Percentiles rank a stretch among this genome's conserved stretches.
Conservation (phyloP, 2,329 filamentous ascomycete species). For the Periconia digitata region DNA sequence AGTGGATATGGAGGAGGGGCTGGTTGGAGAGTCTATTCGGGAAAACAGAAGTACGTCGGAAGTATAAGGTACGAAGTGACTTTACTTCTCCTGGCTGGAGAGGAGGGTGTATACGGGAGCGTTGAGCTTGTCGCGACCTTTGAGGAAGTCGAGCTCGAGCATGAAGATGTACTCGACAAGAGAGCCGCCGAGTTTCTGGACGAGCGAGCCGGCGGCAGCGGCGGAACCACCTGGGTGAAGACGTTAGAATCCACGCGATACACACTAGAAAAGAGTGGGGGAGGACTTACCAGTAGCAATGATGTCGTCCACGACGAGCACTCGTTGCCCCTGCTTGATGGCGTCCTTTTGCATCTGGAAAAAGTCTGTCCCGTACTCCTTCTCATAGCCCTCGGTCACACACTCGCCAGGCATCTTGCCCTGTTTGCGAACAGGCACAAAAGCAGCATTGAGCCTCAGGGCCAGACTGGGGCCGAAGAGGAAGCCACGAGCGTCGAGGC, state of each 20-base stretch:
- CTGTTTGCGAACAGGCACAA: slow-evolving; percentile 91
- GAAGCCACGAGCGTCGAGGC: slow-evolving; percentile 91
- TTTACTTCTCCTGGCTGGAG: slow-evolving; percentile 57
- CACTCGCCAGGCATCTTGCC: slow-evolving; percentile 93
- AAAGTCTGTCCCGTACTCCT: slow-evolving; percentile 93
- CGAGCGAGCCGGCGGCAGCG: slow-evolving; percentile 80
- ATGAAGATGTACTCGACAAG: slow-evolving; percentile 92
- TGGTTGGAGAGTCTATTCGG: slow-evolving; percentile 1
- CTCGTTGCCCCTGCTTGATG: slow-evolving; percentile 82
- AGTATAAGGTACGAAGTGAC: neutral
- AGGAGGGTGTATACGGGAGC: slow-evolving; percentile 83
- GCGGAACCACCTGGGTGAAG: slow-evolving; percentile 76
- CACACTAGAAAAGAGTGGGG: neutral
- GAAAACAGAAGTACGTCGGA: neutral
- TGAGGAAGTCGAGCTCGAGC: slow-evolving; percentile 90
- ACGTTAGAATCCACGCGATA: slow-evolving; percentile 9
- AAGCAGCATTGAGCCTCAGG: slow-evolving; percentile 76
- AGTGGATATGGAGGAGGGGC: neutral
- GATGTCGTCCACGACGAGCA: slow-evolving; percentile 94
- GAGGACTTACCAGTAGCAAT: slow-evolving; percentile 84
- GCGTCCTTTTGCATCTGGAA: slow-evolving; percentile 94
- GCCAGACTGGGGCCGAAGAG: slow-evolving; percentile 91
- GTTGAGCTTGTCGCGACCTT: slow-evolving; percentile 86
- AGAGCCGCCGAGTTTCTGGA: slow-evolving; percentile 81
- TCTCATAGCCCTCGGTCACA: slow-evolving; percentile 82